These are phyloP conservation scores for Leccinum disarticulatum DNA, from an alignment of 768 basidiomycete genomes.

Conservation along the genomic window DNA sequence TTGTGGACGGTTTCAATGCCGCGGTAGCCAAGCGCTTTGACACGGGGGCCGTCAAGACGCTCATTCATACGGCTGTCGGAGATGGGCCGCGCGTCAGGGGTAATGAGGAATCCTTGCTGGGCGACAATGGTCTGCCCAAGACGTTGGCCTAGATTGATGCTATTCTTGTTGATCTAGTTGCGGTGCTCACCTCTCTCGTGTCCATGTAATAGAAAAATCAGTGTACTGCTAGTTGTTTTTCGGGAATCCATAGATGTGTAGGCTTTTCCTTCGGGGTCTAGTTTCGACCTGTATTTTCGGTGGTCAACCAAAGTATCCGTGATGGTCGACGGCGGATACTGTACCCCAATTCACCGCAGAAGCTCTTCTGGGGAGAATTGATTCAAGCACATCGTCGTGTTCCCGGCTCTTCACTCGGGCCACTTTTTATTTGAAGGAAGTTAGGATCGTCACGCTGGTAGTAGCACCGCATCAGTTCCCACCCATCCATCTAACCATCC, in stretches of 20 bases:
- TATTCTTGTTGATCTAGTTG: neutral
- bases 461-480: neutral
- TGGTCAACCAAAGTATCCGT: neutral
- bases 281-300: neutral
- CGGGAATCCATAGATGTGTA: neutral
- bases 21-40: conserved; percentile 72
- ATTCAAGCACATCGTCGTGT: neutral
- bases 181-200: neutral
- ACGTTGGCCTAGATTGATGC: conserved; percentile 34
- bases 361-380: neutral
- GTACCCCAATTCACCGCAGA: neutral
- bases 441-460: neutral
- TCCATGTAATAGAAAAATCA: neutral
- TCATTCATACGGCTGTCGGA: conserved; percentile 92
- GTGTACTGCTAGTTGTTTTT: conserved; percentile 11
- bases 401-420: too few relatives aligned
- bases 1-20: conserved; percentile 74
- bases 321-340: neutral
- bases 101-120: conserved; percentile 64
- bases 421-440: neutral
- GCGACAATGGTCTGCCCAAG: conserved; percentile 67
- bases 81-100: conserved; percentile 81
- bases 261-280: neutral
- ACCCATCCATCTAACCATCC: neutral
- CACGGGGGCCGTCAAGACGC: conserved; percentile 76